These are phyloP conservation scores for Pleurozium schreberi DNA, from an alignment of 225 moss, liverwort and hornwort species.

Conservation along the genomic window DNA sequence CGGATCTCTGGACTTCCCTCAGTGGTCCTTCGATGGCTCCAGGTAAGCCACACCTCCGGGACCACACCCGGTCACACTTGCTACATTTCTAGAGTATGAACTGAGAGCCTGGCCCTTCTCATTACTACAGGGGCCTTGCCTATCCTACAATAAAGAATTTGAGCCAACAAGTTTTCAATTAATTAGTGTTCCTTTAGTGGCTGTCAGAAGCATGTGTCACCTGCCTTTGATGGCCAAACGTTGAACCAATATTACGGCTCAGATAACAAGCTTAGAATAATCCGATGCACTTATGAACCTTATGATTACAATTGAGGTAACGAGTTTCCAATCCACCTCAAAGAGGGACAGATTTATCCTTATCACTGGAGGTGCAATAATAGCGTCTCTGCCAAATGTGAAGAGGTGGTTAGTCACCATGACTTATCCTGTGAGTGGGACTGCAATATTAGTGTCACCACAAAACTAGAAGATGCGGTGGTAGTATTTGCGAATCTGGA, in stretches of 20 bases:
- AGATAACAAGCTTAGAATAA: neutral
- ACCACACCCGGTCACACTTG: neutral
- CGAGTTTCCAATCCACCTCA: neutral
- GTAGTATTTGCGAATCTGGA: neutral
- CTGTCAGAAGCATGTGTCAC: neutral
- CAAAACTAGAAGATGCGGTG: neutral
- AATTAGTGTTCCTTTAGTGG: neutral
- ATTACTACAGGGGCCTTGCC: neutral
- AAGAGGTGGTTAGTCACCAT: neutral
- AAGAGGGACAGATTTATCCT: neutral
- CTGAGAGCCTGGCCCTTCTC: neutral
- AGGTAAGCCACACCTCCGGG: constrained; percentile 15
- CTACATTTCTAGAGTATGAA: neutral
- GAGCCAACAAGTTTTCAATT: neutral
- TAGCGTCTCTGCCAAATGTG: too few relatives aligned
- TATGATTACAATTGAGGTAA: neutral
- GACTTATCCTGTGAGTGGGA: neutral
- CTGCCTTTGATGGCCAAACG: neutral
- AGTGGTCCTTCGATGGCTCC: constrained; percentile 96
- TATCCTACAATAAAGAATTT: neutral
- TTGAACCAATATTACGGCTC: neutral
- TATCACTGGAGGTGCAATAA: neutral
- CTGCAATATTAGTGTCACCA: neutral
- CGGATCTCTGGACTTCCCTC: constrained; percentile 66
- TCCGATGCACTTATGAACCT: neutral